Conservation (phyloP, 495 filamentous ascomycete species). For the Chaetomium cochliodes region DNA sequence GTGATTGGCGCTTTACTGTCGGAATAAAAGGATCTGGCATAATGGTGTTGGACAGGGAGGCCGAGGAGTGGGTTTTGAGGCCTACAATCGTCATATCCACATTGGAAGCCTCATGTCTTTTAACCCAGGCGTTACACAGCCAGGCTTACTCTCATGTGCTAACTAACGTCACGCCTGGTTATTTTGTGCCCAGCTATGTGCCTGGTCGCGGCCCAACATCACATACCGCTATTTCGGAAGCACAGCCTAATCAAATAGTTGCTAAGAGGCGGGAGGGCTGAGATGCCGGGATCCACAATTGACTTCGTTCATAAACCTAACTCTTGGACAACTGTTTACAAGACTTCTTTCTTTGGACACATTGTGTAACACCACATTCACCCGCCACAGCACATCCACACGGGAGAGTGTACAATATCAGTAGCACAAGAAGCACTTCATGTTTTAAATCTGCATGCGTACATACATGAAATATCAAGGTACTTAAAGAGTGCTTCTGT, state of each 20-base stretch:
- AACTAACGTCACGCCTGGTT: not conserved
- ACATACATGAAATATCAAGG: too few species aligned
- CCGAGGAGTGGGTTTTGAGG: not conserved
- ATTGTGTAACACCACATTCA: not conserved
- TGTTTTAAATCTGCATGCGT: too few species aligned
- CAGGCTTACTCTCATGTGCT: not conserved
- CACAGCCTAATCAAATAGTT: not conserved
- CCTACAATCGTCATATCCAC: not conserved
- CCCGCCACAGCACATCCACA: too few species aligned
- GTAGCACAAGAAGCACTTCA: not conserved
- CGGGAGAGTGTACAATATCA: not conserved
- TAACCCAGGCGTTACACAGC: not conserved
- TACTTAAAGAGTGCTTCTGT: not conserved
- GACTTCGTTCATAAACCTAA: not conserved
- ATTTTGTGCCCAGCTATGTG: not conserved
- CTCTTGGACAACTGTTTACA: constrained; percentile 6
- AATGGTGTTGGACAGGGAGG: not conserved
- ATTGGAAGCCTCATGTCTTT: not conserved
- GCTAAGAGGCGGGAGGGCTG: not conserved
- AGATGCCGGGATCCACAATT: constrained; percentile 2
- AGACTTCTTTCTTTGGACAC: not conserved
- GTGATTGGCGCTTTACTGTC: not conserved
- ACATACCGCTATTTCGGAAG: not conserved
- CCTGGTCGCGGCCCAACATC: constrained; percentile 12
- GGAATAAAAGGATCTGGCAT: not conserved